A percentile compares a stretch with the other conserved stretches of the same genome.
Conservation (phyloP, 257 asterid genomes). For the Solanum pimpinellifolium region DNA sequence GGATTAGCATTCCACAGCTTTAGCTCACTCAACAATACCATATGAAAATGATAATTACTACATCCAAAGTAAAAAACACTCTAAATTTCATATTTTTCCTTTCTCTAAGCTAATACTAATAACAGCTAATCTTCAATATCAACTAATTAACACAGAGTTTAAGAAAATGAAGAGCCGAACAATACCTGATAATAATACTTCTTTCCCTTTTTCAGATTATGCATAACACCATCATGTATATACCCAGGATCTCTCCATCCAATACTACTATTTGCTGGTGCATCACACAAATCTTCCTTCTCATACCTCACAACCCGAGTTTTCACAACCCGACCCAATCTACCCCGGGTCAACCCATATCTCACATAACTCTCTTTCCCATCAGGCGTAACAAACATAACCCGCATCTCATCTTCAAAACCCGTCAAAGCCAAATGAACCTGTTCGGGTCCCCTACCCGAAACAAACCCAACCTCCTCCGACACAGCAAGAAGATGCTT, state of each 20-base stretch:
- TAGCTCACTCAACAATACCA: background rate
- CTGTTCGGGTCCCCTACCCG: conserved; percentile 80
- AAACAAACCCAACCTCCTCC: conserved; percentile 33
- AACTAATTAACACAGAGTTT: background rate
- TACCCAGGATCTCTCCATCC: conserved; percentile 99
- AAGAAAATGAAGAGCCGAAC: background rate
- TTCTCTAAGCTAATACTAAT: background rate
- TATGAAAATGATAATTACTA: background rate
- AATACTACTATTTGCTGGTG: conserved; percentile 66
- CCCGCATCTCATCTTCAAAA: conserved; percentile 78
- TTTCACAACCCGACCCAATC: conserved; percentile 28
- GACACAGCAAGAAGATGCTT: conserved; percentile 59
- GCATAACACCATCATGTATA: conserved; percentile 78
- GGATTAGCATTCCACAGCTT: background rate
- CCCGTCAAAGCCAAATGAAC: conserved; percentile 77
- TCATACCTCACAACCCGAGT: conserved; percentile 55
- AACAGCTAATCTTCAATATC: background rate
- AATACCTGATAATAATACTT: conserved; percentile 66
- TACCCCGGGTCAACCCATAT: conserved; percentile 40
- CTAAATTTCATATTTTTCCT: background rate
- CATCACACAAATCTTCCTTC: conserved; percentile 80
- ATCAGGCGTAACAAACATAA: conserved; percentile 81
- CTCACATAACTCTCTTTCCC: conserved; percentile 53
- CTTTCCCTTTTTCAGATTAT: conserved; percentile 45
- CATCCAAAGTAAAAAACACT: background rate